Evolutionary conservation across 805 yeast genomes (phyloP).

Genomic region (Vanderwaltozyma yarrowii): DNA sequence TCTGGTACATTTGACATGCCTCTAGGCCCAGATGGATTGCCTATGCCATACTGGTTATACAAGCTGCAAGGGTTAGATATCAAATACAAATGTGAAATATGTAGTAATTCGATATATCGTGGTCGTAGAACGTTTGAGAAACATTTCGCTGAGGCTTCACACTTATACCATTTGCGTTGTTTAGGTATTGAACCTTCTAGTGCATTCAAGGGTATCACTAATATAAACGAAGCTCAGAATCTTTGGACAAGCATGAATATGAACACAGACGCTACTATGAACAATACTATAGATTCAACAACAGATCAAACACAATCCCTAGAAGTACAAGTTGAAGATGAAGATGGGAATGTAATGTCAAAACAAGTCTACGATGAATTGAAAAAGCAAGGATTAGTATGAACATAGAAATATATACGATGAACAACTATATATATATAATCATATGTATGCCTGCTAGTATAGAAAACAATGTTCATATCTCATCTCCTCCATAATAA

Average conservation of each 20-base stretch:
- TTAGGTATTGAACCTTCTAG: constrained; percentile 54
- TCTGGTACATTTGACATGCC: constrained; percentile 44
- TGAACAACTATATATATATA: too few species aligned
- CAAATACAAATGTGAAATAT: constrained; percentile 70
- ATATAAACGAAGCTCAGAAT: constrained; percentile 55
- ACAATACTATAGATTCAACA: too few species aligned
- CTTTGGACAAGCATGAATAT: constrained; percentile 41
- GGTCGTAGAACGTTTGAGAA: constrained; percentile 64
- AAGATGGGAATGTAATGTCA: constrained; percentile 86
- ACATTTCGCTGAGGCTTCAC: constrained; percentile 68
- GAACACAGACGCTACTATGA: too few species aligned
- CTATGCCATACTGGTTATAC: constrained; percentile 89
- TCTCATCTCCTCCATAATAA: too few species aligned
- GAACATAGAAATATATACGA: too few species aligned
- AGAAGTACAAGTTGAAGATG: constrained; percentile 72
- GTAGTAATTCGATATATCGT: constrained; percentile 62
- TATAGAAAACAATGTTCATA: too few species aligned
- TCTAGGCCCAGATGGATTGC: constrained; percentile 78
- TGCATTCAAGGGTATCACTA: constrained; percentile 52
- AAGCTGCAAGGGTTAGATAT: constrained; percentile 78
- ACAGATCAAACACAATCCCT: constrained; percentile 25
- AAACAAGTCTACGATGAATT: constrained; percentile 74
- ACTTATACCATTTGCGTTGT: constrained; percentile 60
- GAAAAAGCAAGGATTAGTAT: constrained; percentile 78
- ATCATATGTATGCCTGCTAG: too few species aligned